Evolutionary conservation across 495 filamentous ascomycete species (phyloP).

Genomic region (Geopyxis carbonaria): DNA sequence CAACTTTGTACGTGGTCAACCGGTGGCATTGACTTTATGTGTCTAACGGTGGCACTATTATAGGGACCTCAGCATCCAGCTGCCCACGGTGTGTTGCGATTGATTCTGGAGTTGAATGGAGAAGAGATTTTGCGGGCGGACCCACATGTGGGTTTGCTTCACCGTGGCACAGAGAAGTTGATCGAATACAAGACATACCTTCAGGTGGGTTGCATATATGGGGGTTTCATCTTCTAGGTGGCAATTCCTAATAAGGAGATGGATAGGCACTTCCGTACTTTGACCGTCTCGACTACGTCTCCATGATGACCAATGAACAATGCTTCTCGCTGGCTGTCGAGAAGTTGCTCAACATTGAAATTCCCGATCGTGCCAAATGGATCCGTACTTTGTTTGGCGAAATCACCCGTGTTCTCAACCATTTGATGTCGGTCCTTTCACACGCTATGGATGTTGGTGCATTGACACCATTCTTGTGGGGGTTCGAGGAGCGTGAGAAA

Average conservation of each 20-base stretch:
- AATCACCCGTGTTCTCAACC: constrained; percentile 88
- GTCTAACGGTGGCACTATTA: constrained; percentile 3
- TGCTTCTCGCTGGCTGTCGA: constrained; percentile 89
- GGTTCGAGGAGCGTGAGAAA: constrained; percentile 99
- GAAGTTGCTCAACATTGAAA: constrained; percentile 94
- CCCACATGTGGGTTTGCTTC: constrained; percentile 90
- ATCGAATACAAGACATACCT: constrained; percentile 99
- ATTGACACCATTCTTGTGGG: constrained; percentile 96
- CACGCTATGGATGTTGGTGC: constrained; percentile 99
- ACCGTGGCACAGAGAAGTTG: constrained; percentile 97
- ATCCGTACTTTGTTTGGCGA: constrained; percentile 95
- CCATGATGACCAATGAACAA: constrained; percentile 99
- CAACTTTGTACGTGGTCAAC: constrained; percentile 49
- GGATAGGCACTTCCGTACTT: constrained; percentile 81
- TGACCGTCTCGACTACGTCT: constrained; percentile 95
- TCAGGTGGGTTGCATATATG: constrained; percentile 32
- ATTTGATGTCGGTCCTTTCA: constrained; percentile 92
- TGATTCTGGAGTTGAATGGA: constrained; percentile 95
- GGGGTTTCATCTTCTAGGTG: background rate
- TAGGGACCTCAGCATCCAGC: constrained; percentile 91
- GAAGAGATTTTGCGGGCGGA: constrained; percentile 94
- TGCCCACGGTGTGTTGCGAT: constrained; percentile 90
- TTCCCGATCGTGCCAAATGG: constrained; percentile 89
- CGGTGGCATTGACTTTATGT: background rate
- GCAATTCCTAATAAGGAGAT: background rate